Base-by-base conservation (phyloP, 2,329 filamentous ascomycete genomes). In the Penicillium sp. region DNA sequence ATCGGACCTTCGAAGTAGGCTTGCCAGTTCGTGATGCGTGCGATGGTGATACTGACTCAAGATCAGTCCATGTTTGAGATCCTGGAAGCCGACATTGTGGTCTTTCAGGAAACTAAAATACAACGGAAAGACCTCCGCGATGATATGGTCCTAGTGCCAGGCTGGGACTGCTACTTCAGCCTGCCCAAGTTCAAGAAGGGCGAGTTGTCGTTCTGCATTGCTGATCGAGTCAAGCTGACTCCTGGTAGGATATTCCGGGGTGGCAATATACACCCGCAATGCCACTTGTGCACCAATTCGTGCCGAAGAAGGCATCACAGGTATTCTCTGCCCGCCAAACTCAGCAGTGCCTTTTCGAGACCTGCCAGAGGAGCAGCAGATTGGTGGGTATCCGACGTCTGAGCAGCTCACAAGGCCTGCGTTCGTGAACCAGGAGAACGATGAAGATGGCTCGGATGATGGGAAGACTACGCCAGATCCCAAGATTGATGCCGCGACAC, bases 151-250 rank as follows among this genome's bases (percentile, higher is more conserved):
- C 76, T 97, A 29, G 83, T 97, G 0, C 84, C 88, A 0, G 93
- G 93, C 10, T 98, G 92, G 92, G 93, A 98, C 67, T 91, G 91
- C 57, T 95, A 86, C 72, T 96, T 96, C 72, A 96, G 90, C 66
- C 76, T 98, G 23, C 93, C 93, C 0, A 89, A 86, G 66, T 80
- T 95, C 65, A 97, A 97, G 70, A 97, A 96, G 77, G 92, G 89
- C 86, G 72, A 23, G 57, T 47, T 10, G n/a, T 20, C 20, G 10
- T 4, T 15, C 20, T n/a, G 23, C 29, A 15, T 6, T 46, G 9
- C 10, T 35, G 15, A 3, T 18, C 4, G 2, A 15, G 2, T 9
- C 10, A 40, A 41, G 7, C 44, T 59, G 42, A 65, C 47, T 8
- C 40, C 46, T 48, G 39, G 49, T 35, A 95, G 90, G 93, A 23